Evolutionary conservation across 768 basidiomycete species (phyloP).

Genomic region (Paxillus rubicundulus): DNA sequence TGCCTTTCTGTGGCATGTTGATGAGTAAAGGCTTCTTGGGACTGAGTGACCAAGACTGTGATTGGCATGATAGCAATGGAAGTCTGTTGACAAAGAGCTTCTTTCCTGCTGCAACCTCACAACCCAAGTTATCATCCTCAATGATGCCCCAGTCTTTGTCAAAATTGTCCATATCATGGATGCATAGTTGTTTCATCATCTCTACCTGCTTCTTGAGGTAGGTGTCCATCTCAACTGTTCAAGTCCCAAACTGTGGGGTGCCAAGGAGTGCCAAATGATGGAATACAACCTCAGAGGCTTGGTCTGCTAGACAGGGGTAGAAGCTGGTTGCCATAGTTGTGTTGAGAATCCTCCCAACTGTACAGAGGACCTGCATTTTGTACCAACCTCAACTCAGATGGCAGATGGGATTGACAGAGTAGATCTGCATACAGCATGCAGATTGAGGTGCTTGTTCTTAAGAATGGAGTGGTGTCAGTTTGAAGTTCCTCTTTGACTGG

Average conservation of each 20-base stretch:
- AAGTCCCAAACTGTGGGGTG: conserved; percentile 28
- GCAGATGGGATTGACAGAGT: conserved; percentile 16
- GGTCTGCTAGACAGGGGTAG: conserved; percentile 39
- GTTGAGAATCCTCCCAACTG: conserved; percentile 50
- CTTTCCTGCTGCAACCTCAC: conserved; percentile 38
- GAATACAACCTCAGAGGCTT: conserved; percentile 34
- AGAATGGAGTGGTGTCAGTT: conserved; percentile 41
- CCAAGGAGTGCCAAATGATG: conserved; percentile 35
- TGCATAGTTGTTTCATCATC: conserved; percentile 58
- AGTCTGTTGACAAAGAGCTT: conserved; percentile 32
- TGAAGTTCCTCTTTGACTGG: conserved; percentile 55
- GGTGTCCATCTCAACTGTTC: conserved; percentile 33
- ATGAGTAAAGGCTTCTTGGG: conserved; percentile 25
- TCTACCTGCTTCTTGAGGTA: conserved; percentile 55
- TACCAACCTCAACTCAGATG: conserved; percentile 45
- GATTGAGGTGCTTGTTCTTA: conserved; percentile 31
- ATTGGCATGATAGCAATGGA: conserved; percentile 22
- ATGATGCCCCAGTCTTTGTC: conserved; percentile 43
- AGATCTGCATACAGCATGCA: conserved; percentile 5
- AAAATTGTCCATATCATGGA: conserved; percentile 51
- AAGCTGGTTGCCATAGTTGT: conserved; percentile 50
- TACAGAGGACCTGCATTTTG: conserved; percentile 60
- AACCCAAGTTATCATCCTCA: conserved; percentile 50
- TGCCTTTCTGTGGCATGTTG: conserved; percentile 39
- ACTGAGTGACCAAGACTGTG: conserved; percentile 28